Evolutionary conservation across 2,329 filamentous ascomycete genomes (phyloP).

Genomic region (Aspergillus awamori): DNA sequence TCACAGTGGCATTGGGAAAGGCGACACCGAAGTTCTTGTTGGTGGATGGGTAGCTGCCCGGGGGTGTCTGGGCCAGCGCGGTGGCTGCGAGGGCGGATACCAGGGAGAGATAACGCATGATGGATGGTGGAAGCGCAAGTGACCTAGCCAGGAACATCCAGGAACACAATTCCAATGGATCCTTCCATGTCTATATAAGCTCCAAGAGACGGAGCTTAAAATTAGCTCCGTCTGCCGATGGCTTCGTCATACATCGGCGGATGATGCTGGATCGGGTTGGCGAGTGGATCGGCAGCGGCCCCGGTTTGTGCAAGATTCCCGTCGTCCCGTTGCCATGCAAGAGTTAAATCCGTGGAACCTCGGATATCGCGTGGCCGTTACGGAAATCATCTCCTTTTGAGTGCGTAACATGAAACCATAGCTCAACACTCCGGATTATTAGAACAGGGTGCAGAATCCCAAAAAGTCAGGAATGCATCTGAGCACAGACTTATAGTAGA

Average conservation of each 20-base stretch:
- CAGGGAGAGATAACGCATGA: not conserved
- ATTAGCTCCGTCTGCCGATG: not conserved
- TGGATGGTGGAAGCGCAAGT: not conserved
- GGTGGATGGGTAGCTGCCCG: not conserved
- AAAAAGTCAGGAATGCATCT: no score
- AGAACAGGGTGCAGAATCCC: no score
- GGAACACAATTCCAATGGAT: no score
- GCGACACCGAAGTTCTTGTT: not conserved
- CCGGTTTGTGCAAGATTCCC: not conserved
- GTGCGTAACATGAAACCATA: no score
- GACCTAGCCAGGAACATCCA: no score
- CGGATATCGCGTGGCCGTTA: not conserved
- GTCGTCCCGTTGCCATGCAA: not conserved
- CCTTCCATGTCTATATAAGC: not conserved
- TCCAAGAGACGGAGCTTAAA: not conserved
- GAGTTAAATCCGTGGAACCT: not conserved
- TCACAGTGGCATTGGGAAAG: not conserved
- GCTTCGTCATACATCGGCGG: not conserved
- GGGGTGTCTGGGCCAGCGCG: not conserved
- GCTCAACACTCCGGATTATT: no score
- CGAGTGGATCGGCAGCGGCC: not conserved
- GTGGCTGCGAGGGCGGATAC: not conserved
- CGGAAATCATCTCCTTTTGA: not conserved
- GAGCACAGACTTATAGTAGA: no score
- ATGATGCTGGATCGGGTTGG: not conserved